Percentiles rank a stretch among this genome's conserved stretches.
phyloP scores from a whole-genome alignment of 1,284 basidiomycete genomes.

The Ceratobasidium sp. region DNA sequence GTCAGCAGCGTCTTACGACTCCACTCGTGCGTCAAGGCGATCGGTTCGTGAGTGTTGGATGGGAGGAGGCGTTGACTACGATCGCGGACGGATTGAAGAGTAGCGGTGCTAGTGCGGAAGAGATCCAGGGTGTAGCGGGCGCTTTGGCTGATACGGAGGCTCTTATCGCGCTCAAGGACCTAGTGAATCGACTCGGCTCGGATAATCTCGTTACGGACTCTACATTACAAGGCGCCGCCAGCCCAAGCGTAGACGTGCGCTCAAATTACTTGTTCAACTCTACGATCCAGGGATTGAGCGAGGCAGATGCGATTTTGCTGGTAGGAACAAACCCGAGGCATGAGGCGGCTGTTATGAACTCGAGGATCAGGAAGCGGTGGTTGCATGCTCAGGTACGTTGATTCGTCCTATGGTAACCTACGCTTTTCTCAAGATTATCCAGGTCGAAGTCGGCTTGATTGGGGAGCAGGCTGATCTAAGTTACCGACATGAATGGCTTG shows the following conservation, averaged over 20 bases:
- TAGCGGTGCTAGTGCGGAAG: constrained; percentile 91
- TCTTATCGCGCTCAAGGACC: constrained; percentile 93
- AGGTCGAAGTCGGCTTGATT: constrained; percentile 88
- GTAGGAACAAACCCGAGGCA: constrained; percentile 98
- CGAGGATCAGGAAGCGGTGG: constrained; percentile 96
- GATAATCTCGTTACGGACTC: constrained; percentile 94
- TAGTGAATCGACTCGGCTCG: constrained; percentile 93
- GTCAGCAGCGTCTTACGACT: constrained; percentile 94
- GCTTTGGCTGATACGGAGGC: constrained; percentile 95
- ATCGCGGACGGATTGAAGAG: constrained; percentile 83
- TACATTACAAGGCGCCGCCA: constrained; percentile 19
- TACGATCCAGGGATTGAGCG: constrained; percentile 92
- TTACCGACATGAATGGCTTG: constrained; percentile 95
- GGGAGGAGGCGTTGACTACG: constrained; percentile 91
- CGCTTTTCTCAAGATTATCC: not conserved
- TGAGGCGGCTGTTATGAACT: constrained; percentile 98
- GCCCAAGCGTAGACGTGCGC: constrained; percentile 83
- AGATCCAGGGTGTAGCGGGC: constrained; percentile 97
- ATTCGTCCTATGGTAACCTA: not conserved
- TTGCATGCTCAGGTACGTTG: constrained; percentile 72
- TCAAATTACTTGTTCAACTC: constrained; percentile 98
- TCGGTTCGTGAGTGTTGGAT: constrained; percentile 91
- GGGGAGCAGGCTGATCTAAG: constrained; percentile 94
- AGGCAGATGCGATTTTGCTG: constrained; percentile 93
- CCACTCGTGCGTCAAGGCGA: constrained; percentile 94